Evolutionary conservation across 441 rosid genomes (phyloP), one percentile per base, ranked within the genome.

Genomic region (Codiaeum variegatum): DNA sequence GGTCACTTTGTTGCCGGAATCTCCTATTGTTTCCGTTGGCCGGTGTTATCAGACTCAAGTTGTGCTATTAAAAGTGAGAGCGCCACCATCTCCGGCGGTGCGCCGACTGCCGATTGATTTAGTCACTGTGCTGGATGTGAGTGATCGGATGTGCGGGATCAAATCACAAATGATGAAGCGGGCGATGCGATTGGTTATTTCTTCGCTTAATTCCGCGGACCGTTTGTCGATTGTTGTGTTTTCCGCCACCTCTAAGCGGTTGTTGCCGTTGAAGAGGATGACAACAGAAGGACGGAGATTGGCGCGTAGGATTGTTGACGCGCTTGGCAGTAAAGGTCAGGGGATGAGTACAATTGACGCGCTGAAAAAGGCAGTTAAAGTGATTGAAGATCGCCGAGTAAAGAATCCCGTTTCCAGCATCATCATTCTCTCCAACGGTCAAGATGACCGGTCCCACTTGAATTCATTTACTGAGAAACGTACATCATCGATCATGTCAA

Each of bases 191-290:
- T 29, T 79, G 55, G 69, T 91, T 46, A 66, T 93, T 1, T 87
- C 96, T 64, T 85, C 88, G 23, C 79, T 93, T n/a, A 70, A 78
- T 16, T 87, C 88, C 24, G 77, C 82, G 5, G 98, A 93, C 70
- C 94, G 98, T 63, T 80, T 93, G n/a, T 93, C 98, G 21, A 83
- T 93, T 61, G 90, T 93, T 44, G 91, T 87, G 9, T 88, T 90
- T 44, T 90, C 98, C 2, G 76, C 89, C 34, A 79, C 72, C 73
- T 93, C 98, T 47, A 93, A 93, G 75, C 80, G 96, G 71, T 62
- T 93, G 32, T 28, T 83, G 51, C 96, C 97, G 44, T 76, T 93
- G 19, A 80, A 78, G 49, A 72, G 91, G 46, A 93, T 91, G 98
- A 88, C 90, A 16, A 75, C 82, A 21, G 73, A 67, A 38, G 98